These are phyloP conservation scores for Ganoderma resinaceum DNA, from an alignment of 1,284 basidiomycete species.

Conservation along the genomic window DNA sequence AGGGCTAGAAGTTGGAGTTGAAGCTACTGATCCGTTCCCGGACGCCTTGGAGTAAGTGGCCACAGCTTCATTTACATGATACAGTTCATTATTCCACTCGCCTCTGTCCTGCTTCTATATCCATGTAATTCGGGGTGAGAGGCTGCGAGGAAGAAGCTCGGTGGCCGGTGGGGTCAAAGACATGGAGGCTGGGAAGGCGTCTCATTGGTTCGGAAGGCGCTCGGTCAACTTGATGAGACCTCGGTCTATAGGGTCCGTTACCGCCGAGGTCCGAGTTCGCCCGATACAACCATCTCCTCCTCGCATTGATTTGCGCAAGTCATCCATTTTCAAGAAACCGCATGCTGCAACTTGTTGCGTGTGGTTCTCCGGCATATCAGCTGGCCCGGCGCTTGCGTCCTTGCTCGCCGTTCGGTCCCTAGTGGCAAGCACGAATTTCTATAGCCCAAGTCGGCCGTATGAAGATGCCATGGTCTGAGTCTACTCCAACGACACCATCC, in stretches of 20 bases:
- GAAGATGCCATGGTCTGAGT: not conserved
- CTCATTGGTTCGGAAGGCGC: not conserved
- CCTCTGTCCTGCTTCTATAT: too few species aligned
- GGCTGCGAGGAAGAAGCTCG: not conserved
- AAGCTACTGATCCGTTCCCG: not conserved
- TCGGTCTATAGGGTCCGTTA: not conserved
- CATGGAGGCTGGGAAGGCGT: too few species aligned
- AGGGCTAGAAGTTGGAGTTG: conserved; percentile 2
- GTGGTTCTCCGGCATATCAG: too few species aligned
- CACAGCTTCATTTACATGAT: too few species aligned
- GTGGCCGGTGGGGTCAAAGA: not conserved
- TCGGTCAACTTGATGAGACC: too few species aligned
- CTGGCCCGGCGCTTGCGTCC: too few species aligned
- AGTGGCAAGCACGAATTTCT: not conserved
- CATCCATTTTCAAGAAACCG: too few species aligned
- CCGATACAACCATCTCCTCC: not conserved
- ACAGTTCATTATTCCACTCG: too few species aligned
- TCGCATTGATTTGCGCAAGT: too few species aligned
- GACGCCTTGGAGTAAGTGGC: too few species aligned
- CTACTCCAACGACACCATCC: not conserved
- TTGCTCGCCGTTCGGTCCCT: not conserved
- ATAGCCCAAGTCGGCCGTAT: not conserved
- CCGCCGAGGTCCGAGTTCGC: too few species aligned
- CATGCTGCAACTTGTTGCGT: too few species aligned
- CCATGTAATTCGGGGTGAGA: not conserved